Conservation (phyloP, 192 early-diverging fungal species). For the Entomortierella beljakovae region DNA sequence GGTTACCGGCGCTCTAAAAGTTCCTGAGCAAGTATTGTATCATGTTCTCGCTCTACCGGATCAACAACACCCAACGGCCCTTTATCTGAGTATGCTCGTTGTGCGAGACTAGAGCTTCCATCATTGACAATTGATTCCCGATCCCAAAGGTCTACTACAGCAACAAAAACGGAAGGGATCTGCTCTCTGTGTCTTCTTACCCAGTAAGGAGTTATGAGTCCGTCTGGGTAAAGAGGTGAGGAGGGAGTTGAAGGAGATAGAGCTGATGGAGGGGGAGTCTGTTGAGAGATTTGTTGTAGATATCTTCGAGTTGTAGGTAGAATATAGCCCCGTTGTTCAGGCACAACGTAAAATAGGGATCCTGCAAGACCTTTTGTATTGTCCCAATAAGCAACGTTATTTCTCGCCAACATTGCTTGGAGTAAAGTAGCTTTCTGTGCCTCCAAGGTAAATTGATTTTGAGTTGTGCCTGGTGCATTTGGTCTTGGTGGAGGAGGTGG, state of each 20-base stretch:
- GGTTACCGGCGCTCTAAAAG: conserved; percentile 75
- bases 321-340: conserved; percentile 38
- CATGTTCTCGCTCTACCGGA: conserved; percentile 72
- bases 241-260: conserved; percentile 75
- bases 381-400: conserved; percentile 42
- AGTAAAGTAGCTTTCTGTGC: conserved; percentile 43
- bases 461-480: conserved; percentile 13
- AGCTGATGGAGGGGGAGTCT: conserved; percentile 49
- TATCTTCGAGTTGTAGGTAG: conserved; percentile 44
- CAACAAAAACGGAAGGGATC: conserved; percentile 74
- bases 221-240: conserved; percentile 87
- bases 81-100: conserved; percentile 23
- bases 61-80: conserved; percentile 60
- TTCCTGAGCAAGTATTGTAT: conserved; percentile 67
- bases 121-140: conserved; percentile 25
- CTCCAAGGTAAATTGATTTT: conserved; percentile 21
- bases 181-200: conserved; percentile 70
- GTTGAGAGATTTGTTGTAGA: conserved; percentile 37
- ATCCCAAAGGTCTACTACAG: conserved; percentile 77
- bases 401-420: conserved; percentile 50
- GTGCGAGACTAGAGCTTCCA: conserved; percentile 7
- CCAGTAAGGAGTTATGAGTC: conserved; percentile 82
- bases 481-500: conserved; percentile 37
- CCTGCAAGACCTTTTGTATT: conserved; percentile 34
- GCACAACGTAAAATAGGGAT: conserved; percentile 43